These are phyloP conservation scores for Pyrrhoderma lamaoense DNA, from an alignment of 1,284 basidiomycete species.

Conservation along the genomic window DNA sequence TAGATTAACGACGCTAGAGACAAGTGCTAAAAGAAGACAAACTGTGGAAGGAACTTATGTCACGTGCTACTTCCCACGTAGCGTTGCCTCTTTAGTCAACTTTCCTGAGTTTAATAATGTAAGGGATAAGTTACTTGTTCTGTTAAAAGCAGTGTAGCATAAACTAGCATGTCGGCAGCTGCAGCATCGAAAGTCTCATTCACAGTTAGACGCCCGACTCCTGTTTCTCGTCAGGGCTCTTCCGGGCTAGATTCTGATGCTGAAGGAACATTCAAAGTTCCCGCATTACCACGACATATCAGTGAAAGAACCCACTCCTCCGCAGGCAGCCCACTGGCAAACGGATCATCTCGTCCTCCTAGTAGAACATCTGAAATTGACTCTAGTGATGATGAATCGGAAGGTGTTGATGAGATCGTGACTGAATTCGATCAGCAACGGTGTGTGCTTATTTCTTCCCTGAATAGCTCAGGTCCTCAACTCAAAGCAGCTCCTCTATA, in stretches of 20 bases:
- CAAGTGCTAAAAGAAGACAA: background rate
- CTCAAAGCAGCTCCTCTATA: slow-evolving; percentile 47
- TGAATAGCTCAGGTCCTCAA: slow-evolving; percentile 36
- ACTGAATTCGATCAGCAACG: slow-evolving; percentile 68
- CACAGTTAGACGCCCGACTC: slow-evolving; percentile 63
- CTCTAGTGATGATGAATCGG: slow-evolving; percentile 55
- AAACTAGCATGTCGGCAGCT: too few species aligned
- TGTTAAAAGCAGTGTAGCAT: too few species aligned
- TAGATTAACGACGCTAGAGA: too few species aligned
- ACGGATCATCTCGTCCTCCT: slow-evolving; percentile 27
- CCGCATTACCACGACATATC: slow-evolving; percentile 51
- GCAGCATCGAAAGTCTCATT: slow-evolving; percentile 45
- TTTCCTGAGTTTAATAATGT: too few species aligned
- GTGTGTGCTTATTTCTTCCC: slow-evolving; percentile 49
- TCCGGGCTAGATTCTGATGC: slow-evolving; percentile 52
- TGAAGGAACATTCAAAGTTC: slow-evolving; percentile 42
- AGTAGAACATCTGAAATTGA: slow-evolving; percentile 31
- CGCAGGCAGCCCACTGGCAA: slow-evolving; percentile 52
- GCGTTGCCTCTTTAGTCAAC: too few species aligned
- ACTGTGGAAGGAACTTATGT: too few species aligned
- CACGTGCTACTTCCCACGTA: too few species aligned
- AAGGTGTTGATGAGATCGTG: slow-evolving; percentile 54
- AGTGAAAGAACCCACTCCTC: slow-evolving; percentile 32
- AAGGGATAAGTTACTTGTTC: too few species aligned
- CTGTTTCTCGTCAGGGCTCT: slow-evolving; percentile 50